These are phyloP conservation scores for Parastagonospora avenae DNA, from an alignment of 2,329 filamentous ascomycete species.

Conservation along the genomic window DNA sequence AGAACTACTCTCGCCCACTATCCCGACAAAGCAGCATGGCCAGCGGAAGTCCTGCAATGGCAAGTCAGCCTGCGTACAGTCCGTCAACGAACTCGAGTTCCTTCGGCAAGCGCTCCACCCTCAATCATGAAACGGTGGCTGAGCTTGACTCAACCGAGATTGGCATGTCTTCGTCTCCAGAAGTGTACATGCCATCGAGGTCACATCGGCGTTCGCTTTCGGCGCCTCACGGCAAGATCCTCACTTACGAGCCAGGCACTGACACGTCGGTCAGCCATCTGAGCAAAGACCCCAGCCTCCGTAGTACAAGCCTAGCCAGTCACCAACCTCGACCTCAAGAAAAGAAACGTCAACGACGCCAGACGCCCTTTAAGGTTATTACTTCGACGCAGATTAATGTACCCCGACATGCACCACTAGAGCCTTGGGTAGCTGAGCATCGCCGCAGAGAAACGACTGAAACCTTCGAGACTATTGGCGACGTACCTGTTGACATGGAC, in stretches of 20 bases:
- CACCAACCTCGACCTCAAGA: slow-evolving; percentile 11
- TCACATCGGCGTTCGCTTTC: slow-evolving; percentile 20
- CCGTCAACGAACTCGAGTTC: slow-evolving; percentile 15
- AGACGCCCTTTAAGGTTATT: slow-evolving; percentile 31
- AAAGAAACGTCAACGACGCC: slow-evolving; percentile 31
- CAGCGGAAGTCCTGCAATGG: slow-evolving; percentile 2
- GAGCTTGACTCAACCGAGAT: slow-evolving; percentile 26
- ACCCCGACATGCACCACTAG: slow-evolving; percentile 30
- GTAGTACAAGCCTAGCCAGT: slow-evolving; percentile 10
- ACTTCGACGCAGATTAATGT: slow-evolving; percentile 5
- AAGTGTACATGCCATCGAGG: slow-evolving; percentile 14
- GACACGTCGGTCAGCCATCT: slow-evolving; percentile 3
- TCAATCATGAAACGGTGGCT: slow-evolving; percentile 15
- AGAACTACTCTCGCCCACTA: slow-evolving; percentile 26
- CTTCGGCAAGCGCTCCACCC: slow-evolving; percentile 9
- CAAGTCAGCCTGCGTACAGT: slow-evolving; percentile 8
- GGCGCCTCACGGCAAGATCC: slow-evolving; percentile 17
- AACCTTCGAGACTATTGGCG: slow-evolving; percentile 22
- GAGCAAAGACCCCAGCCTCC: slow-evolving; percentile 14
- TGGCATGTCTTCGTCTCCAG: slow-evolving; percentile 8
- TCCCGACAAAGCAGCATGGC: slow-evolving; percentile 15
- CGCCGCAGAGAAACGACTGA: slow-evolving; percentile 25
- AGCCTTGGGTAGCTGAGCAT: slow-evolving; percentile 34
- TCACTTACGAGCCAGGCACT: slow-evolving; percentile 15
- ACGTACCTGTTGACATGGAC: slow-evolving; percentile 29